Base-by-base conservation (phyloP, 2,329 filamentous ascomycete species). In the Phaeomoniella chlamydospora region DNA sequence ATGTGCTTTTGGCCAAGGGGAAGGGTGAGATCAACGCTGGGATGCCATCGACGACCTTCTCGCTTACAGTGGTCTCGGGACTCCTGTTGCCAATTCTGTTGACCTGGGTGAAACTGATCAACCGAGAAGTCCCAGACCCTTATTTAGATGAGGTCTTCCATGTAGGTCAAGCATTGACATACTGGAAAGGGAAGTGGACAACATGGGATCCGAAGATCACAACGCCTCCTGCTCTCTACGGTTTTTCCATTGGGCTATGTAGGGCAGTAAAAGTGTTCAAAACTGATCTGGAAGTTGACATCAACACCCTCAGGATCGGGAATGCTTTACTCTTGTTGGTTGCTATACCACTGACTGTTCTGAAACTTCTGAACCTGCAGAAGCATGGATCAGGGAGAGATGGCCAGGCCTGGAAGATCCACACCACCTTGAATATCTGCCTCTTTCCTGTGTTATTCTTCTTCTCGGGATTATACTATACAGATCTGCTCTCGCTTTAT, bases 131-230 rank as follows among this genome's bases (percentile, higher is more conserved):
- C 31, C 64, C 66, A 32, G 64, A 68, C 36, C 70, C 74, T 18
- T 78, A 78, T 51, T 65, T 78, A 14, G 63, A 67, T 41, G 63
- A 67, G 43, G 59, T 59, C 11, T 67, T 67, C 46, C 63, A 98
- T 54, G 78, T 94, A 15, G 83, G 85, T 0, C 90, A 98, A 58
- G 86, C 86, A 0, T 84, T 93, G 49, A 74, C 72, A 18, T 98
- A 94, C 56, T 94, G 87, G 55, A 55, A 70, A 29, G 77, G 80
- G 9, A 70, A 70, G 37, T 93, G 80, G 61, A 53, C 57, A 10
- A 68, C 83, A 38, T 98, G 90, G 90, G 87, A 98, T 57, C 80
- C 88, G 40, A 98, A 96, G 55, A 90, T 98, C 52, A 98, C 90
- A 0, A 98, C 90, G 1, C 90, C 90, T 1, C 88, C 90, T 0